These are phyloP conservation scores for Alternaria burnsii DNA, from an alignment of 2,329 filamentous ascomycete genomes.

Conservation along the genomic window DNA sequence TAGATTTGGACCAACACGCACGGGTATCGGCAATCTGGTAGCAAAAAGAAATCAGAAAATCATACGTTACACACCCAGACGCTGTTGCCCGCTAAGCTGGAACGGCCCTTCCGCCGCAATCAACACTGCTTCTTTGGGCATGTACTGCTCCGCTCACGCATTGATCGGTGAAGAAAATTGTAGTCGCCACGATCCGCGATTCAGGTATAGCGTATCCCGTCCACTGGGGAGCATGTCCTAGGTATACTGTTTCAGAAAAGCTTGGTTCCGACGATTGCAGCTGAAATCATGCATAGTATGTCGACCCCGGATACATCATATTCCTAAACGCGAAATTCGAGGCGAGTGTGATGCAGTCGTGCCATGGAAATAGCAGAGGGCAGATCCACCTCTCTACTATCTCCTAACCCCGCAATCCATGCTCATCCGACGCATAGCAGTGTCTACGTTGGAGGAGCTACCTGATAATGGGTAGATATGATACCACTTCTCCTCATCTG, in stretches of 20 bases:
- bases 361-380: neutral
- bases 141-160: neutral
- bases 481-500: neutral
- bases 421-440: neutral
- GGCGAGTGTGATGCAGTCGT: neutral
- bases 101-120: conserved; percentile 17
- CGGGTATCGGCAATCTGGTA: conserved; percentile 8
- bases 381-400: neutral
- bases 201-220: conserved; percentile 1
- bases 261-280: neutral
- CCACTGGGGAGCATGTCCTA: neutral
- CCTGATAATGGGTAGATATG: neutral
- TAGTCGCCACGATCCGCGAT: neutral
- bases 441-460: neutral
- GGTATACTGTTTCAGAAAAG: neutral
- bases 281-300: neutral
- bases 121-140: conserved; percentile 18
- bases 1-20: neutral
- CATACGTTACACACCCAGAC: neutral
- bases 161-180: conserved; percentile 4
- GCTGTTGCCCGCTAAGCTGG: conserved; percentile 7
- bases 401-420: neutral
- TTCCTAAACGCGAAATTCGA: neutral
- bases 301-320: neutral
- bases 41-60: neutral